A percentile compares a stretch with the other conserved stretches of the same genome.
Evolutionary conservation across 2,329 filamentous ascomycete genomes (phyloP).

Genomic region (Tolypocladium nubicola): DNA sequence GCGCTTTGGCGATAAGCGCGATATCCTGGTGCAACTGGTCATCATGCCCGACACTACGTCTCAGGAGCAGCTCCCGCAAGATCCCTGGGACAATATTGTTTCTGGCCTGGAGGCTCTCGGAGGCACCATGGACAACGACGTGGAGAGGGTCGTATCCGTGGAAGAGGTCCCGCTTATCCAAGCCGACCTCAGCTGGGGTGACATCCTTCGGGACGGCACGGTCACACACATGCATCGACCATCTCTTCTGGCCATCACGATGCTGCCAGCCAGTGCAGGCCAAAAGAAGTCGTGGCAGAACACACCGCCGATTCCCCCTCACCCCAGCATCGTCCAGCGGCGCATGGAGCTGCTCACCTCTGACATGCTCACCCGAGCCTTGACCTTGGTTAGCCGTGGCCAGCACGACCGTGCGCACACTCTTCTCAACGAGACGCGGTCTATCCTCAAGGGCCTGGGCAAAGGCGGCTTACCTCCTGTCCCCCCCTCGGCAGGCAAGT

Average conservation of each 20-base stretch:
- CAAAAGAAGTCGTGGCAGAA: constrained; percentile 56
- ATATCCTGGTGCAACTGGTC: constrained; percentile 87
- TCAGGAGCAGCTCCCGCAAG: constrained; percentile 79
- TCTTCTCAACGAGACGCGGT: constrained; percentile 82
- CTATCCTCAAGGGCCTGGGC: constrained; percentile 88
- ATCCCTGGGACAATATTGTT: constrained; percentile 95
- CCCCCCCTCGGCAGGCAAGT: constrained; percentile 45
- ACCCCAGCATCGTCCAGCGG: constrained; percentile 88
- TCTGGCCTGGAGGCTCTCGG: constrained; percentile 90
- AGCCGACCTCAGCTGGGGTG: constrained; percentile 86
- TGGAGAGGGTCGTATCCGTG: constrained; percentile 71
- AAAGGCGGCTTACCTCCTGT: constrained; percentile 91
- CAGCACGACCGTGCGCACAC: constrained; percentile 93
- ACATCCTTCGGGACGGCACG: constrained; percentile 82
- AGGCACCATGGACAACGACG: constrained; percentile 76
- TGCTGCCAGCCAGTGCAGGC: constrained; percentile 62
- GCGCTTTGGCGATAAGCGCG: constrained; percentile 87
- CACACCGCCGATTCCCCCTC: constrained; percentile 79
- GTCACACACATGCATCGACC: constrained; percentile 79
- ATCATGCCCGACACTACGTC: constrained; percentile 77
- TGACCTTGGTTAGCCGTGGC: constrained; percentile 81
- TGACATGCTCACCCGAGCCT: constrained; percentile 88
- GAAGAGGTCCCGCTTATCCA: constrained; percentile 94
- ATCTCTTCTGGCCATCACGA: constrained; percentile 87
- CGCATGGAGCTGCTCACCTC: constrained; percentile 97